Percentiles rank a stretch among this genome's conserved stretches.
phyloP scores from a whole-genome alignment of 2,329 filamentous ascomycete genomes.

The Helotiales sp. region DNA sequence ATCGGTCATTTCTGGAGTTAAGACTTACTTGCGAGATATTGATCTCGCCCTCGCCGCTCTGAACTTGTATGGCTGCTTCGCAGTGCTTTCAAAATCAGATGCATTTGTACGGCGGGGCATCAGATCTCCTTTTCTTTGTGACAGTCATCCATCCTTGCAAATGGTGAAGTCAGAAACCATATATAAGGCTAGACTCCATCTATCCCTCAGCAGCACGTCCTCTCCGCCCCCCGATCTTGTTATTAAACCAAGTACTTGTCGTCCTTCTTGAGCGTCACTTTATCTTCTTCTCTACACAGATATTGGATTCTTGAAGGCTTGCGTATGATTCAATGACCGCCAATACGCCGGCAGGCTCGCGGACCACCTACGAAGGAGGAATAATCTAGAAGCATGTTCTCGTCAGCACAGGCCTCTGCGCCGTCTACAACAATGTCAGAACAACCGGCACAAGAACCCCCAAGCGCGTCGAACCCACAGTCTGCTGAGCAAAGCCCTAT shows the following conservation, averaged over 20 bases:
- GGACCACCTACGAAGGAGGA: not conserved
- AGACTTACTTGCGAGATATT: not conserved
- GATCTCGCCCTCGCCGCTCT: not conserved
- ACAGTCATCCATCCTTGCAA: not conserved
- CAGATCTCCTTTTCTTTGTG: not conserved
- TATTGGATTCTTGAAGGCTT: not conserved
- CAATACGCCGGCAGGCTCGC: not conserved
- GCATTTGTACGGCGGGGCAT: not conserved
- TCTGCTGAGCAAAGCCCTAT: conserved; percentile 13
- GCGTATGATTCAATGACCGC: not conserved
- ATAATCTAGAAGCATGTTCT: conserved; percentile 9
- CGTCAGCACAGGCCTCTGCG: not conserved
- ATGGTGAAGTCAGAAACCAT: not conserved
- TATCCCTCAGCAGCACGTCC: not conserved
- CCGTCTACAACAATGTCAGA: not conserved
- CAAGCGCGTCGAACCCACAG: conserved; percentile 1
- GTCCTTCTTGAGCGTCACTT: not conserved
- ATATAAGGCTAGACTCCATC: not conserved
- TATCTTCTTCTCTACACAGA: not conserved
- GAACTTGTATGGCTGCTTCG: not conserved
- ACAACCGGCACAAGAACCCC: not conserved
- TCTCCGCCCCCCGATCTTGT: not conserved
- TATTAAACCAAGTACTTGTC: not conserved
- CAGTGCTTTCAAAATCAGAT: not conserved
- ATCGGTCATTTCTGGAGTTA: conserved; percentile 5